Evolutionary conservation across 345 rosid genomes (phyloP), one percentile per base, ranked within the genome.

Genomic region (Hirschfeldia incana): DNA sequence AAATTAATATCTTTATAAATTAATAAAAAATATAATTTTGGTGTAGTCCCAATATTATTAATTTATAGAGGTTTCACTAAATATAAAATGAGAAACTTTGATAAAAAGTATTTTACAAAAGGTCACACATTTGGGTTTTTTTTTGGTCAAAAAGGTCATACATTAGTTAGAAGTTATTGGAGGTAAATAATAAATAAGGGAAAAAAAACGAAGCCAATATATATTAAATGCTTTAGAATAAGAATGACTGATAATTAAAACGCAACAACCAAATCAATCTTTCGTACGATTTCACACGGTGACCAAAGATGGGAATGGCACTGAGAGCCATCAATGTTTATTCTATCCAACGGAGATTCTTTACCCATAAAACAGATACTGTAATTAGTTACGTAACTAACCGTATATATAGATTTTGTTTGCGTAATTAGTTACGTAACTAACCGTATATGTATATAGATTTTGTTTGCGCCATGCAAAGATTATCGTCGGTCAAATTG

Each of bases 181-280:
- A 12, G 65, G 65, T 21, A 21, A 71, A 70, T 33, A 11, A 17
- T 9, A 17, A 17, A 33, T 4, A 70, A 39, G 7, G 7, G 17
- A 6, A 67, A 74, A 28, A 75, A 59, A 32, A 58, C 59, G 28
- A 67, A 67, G 33, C n/a, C 34, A 59, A 21, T 46, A 10, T 69
- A n/a, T 46, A 61, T 26, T 70, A 33, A 70, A 70, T 77, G 75
- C 71, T 46, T 51, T 7, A 26, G 30, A 46, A 46, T 49, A 28
- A 33, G 64, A 49, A 69, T 59, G 67, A 59, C 26, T 12, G 8
- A 58, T 69, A 51, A 51, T 51, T 15, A 68, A 64, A 21, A 61
- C 70, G 75, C 75, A 77, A 70, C 70, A 9, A 70, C 75, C 75
- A 15, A 13, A 77, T 49, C 64, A 69, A 60, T 77, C 32, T 62